Evolutionary conservation across 2,329 filamentous ascomycete genomes (phyloP).

Genomic region (Fusarium sp.): DNA sequence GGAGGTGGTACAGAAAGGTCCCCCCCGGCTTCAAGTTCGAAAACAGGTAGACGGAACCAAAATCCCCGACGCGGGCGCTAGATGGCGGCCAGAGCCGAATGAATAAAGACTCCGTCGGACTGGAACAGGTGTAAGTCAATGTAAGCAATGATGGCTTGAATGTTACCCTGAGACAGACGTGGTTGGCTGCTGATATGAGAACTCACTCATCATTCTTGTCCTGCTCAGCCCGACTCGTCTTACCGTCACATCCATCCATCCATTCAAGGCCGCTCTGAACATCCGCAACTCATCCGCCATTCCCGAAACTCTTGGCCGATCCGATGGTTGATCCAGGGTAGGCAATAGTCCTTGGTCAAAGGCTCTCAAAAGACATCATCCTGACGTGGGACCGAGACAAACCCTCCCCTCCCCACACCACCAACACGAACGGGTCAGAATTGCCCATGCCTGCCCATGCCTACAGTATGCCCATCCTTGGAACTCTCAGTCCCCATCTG

Average conservation of each 20-base stretch:
- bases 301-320: constrained; percentile 12
- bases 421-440: constrained; percentile 15
- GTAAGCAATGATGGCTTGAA: constrained; percentile 3
- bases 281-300: constrained; percentile 18
- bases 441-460: neutral
- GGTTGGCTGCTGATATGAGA: neutral
- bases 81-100: constrained; percentile 8
- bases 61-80: constrained; percentile 17
- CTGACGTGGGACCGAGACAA: constrained; percentile 30
- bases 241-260: constrained; percentile 6
- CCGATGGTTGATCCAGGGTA: constrained; percentile 24
- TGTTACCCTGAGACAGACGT: neutral
- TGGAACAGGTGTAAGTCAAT: constrained; percentile 25
- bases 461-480: neutral
- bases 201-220: neutral
- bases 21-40: neutral
- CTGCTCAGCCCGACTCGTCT: constrained; percentile 3
- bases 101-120: neutral
- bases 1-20: neutral
- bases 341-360: neutral
- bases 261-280: constrained; percentile 5
- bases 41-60: constrained; percentile 8
- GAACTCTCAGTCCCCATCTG: constrained; percentile 14
- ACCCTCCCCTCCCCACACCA: constrained; percentile 29
- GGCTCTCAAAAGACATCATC: constrained; percentile 26